These are phyloP conservation scores for Allomyces arbusculus DNA, from an alignment of 192 early-diverging fungal species.

Conservation along the genomic window DNA sequence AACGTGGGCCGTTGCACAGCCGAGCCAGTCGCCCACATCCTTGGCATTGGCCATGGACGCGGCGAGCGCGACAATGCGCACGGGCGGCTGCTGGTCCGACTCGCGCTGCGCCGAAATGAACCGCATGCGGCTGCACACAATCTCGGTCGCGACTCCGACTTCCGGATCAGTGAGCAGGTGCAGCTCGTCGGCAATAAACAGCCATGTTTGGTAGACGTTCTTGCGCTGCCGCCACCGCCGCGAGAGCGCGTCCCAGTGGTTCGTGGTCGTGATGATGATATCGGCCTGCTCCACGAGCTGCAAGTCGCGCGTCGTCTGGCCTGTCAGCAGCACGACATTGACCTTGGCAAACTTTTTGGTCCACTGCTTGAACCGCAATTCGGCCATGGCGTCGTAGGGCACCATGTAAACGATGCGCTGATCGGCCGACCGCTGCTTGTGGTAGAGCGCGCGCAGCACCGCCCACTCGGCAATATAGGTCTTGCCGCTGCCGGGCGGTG, in stretches of 20 bases:
- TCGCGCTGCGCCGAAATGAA: conserved; percentile 48
- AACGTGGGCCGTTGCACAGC: conserved; percentile 46
- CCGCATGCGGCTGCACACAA: conserved; percentile 72
- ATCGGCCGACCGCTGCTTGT: conserved; percentile 9
- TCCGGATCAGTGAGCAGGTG: conserved; percentile 43
- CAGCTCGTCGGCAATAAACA: conserved; percentile 85
- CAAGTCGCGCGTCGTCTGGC: conserved; percentile 75
- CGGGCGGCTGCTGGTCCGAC: conserved; percentile 35
- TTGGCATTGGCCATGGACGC: conserved; percentile 86
- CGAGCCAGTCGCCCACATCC: conserved; percentile 97
- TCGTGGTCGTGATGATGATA: conserved; percentile 71
- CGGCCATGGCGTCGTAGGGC: conserved; percentile 69
- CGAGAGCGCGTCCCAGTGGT: conserved; percentile 85
- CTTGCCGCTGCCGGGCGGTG: conserved; percentile 85
- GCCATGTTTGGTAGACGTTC: conserved; percentile 68
- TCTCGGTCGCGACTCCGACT: conserved; percentile 3
- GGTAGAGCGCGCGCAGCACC: conserved; percentile 56
- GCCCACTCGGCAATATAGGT: conserved; percentile 91
- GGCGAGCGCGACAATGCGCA: conserved; percentile 81
- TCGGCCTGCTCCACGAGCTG: conserved; percentile 80
- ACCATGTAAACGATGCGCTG: conserved; percentile 72
- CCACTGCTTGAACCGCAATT: conserved; percentile 62
- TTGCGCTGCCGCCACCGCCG: conserved; percentile 88
- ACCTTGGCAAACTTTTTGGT: conserved; percentile 50
- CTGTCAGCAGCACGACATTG: conserved; percentile 64